Evolutionary conservation across 2,329 filamentous ascomycete genomes (phyloP), one percentile per base, ranked within the genome.

Genomic region (Trichoderma aggressivum): DNA sequence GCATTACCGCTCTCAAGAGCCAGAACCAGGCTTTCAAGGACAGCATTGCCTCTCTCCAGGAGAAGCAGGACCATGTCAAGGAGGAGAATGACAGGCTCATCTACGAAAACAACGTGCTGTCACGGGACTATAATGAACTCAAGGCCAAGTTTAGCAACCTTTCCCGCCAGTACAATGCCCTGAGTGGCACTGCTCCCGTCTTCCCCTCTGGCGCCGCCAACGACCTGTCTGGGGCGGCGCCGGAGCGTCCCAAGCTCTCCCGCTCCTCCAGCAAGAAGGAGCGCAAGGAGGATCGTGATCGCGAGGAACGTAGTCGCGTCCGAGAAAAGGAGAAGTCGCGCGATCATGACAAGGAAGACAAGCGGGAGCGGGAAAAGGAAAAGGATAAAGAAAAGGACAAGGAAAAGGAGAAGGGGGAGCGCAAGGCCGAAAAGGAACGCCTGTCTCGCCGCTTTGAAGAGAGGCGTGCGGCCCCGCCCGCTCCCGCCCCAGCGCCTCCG

Each of bases 371-470:
- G 76, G 79, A 79, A 73, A 76, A 67, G 50, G 64, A 72, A 16
- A 63, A 59, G 5, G 59, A 55, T 16, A 63, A 64, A 36, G 73
- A 75, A 39, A 74, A 73, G 72, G 77, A 74, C 21, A 78, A 77
- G 71, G 75, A 76, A 62, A 76, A 72, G 66, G 78, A 79, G 60
- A 76, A 77, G 68, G 76, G 77, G 70, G 78, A 79, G 64, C 74
- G 76, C 70, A 76, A 77, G 70, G 77, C 75, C 34, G 78, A 80
- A 65, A 81, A 80, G 74, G 79, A 80, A 60, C 81, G 81, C 18
- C 77, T 83, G 66, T 79, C 79, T 34, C 77, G 76, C 69, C 80
- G 81, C 32, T 82, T 83, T 72, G 81, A 81, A 36, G 78, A 81
- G 67, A 76, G 76, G 58, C 79, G 79, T 24, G 71, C 76, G 61